Evolutionary conservation across 345 rosid genomes (phyloP).

Genomic region (Eucalyptus tenuipes): DNA sequence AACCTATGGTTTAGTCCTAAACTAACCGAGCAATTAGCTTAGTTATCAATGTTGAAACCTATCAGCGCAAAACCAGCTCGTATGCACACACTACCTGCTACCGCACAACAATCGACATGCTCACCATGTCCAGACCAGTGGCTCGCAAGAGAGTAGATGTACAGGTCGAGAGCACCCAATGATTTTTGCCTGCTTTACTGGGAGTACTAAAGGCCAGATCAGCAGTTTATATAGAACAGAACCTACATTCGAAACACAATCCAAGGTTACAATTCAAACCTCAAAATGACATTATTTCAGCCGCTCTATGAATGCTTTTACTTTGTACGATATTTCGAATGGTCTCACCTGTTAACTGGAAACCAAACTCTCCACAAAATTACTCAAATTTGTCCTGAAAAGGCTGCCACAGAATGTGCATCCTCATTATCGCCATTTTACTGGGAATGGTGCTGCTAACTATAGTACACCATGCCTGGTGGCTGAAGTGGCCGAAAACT

Average conservation of each 20-base stretch:
- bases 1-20: not conserved
- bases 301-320: not conserved
- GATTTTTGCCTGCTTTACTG: not conserved
- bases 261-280: not conserved
- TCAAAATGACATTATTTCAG: not conserved
- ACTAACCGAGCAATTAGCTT: not conserved
- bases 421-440: no score
- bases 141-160: not conserved
- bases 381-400: not conserved
- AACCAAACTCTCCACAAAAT: not conserved
- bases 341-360: not conserved
- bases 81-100: accelerated
- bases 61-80: not conserved
- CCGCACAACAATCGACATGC: accelerated
- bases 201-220: not conserved
- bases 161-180: not conserved
- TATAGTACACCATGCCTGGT: slow-evolving; percentile 55
- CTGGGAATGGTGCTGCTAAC: not conserved
- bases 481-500: slow-evolving; percentile 62
- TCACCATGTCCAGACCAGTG: not conserved
- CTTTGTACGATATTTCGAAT: not conserved
- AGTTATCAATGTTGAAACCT: not conserved
- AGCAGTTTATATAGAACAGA: not conserved
- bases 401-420: no score
- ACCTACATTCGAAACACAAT: not conserved